These are phyloP conservation scores for Uncinocarpus reesii DNA, from an alignment of 2,329 filamentous ascomycete species.

Conservation along the genomic window DNA sequence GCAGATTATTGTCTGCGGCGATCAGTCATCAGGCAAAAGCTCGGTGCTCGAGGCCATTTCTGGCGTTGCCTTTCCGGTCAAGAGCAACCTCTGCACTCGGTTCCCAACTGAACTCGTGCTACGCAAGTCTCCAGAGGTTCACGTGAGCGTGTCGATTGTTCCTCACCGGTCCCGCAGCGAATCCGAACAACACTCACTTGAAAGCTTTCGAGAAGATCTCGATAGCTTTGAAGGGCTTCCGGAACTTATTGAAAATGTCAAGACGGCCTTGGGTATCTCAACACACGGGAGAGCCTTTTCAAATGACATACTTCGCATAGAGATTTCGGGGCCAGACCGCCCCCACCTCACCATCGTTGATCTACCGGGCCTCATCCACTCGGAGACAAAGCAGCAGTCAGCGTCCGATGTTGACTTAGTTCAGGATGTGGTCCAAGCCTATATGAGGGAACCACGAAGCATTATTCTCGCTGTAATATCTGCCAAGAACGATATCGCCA, in stretches of 20 bases:
- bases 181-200: slow-evolving; percentile 14
- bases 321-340: slow-evolving; percentile 35
- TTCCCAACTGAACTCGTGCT: slow-evolving; percentile 41
- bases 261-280: slow-evolving; percentile 7
- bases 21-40: slow-evolving; percentile 34
- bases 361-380: slow-evolving; percentile 37
- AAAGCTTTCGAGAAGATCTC: background rate
- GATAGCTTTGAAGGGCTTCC: slow-evolving; percentile 5
- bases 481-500: slow-evolving; percentile 38
- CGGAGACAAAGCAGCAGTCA: slow-evolving; percentile 22
- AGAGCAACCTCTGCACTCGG: slow-evolving; percentile 32
- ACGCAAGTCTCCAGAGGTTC: slow-evolving; percentile 21
- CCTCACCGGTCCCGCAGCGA: slow-evolving; percentile 22
- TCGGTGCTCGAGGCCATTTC: slow-evolving; percentile 29
- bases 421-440: slow-evolving; percentile 29
- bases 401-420: slow-evolving; percentile 33
- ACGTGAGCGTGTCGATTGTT: slow-evolving; percentile 30
- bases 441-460: slow-evolving; percentile 33
- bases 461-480: slow-evolving; percentile 38
- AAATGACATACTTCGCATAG: slow-evolving; percentile 34
- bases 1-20: slow-evolving; percentile 33
- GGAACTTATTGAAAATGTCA: slow-evolving; percentile 1
- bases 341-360: slow-evolving; percentile 38
- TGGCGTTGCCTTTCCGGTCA: slow-evolving; percentile 29
- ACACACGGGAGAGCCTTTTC: background rate